Evolutionary conservation across 129 eudicot species (phyloP), one percentile per base, ranked within the genome.

Genomic region (Mikania micrantha): DNA sequence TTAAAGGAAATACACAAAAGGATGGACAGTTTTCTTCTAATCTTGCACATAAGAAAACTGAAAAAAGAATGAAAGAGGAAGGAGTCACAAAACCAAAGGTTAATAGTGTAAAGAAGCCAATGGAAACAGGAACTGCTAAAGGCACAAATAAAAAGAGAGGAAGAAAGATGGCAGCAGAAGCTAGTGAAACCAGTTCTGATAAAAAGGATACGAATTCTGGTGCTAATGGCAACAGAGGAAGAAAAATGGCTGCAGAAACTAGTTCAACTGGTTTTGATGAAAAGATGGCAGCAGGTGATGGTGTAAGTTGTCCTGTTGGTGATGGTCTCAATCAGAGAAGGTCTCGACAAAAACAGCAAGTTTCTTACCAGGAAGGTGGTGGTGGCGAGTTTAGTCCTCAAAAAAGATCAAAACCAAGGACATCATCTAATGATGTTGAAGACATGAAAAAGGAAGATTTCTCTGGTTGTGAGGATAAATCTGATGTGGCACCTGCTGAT

Each of bases 291-390:
- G 38, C 36, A 13, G 35, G 36, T 52, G 60, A 17, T n/a, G 60
- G 60, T 10, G 60, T 53, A 22, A 24, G 60, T 24, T 32, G 34
- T 53, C 32, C 34, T 25, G 7, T 10, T 53, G 34, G 60, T 53
- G 60, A 25, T 25, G 24, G 31, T 22, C 60, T 25, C 34, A 53
- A 53, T 24, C 16, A 12, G 60, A 53, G 32, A 77, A 82, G 73
- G 64, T 84, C 95, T 48, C 78, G 87, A 41, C 78, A 56, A 70
- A 85, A 64, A 77, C 82, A 84, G 31, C 41, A 78, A 40, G 85
- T 85, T 32, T 79, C 87, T 5, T 82, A 84, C 74, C 66, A 56
- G 74, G 95, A 85, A 63, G 61, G 59, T 54, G 82, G 16, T 7
- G 80, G 72, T 53, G 63, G 72, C 8, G 39, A 58, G 60, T 56